Base-by-base conservation (phyloP, 2,329 filamentous ascomycete genomes). In the Hansfordia pulvinata region DNA sequence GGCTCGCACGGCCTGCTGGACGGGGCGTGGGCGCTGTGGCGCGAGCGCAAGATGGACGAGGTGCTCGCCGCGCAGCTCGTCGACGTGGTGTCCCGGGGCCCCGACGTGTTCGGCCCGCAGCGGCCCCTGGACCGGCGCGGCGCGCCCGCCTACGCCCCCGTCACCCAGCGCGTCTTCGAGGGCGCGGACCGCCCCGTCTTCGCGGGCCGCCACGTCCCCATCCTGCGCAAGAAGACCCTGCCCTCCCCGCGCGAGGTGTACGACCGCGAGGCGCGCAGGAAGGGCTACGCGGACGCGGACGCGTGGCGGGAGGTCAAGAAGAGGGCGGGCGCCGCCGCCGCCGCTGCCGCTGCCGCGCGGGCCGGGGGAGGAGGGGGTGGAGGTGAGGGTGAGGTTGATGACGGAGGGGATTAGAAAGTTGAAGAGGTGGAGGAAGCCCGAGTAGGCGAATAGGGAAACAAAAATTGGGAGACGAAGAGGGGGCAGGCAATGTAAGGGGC, bases 41-140 rank as follows among this genome's bases (percentile, higher is more conserved):
- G 82, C 32, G 70, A 75, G 44, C 64, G 69, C 28, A 93, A 93
- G 60, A 81, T 96, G 38, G 85, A 96, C 43, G 90, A 96, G 60
- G 59, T 93, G 27, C 60, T 98, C 30, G 74, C 83, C 0, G 75
- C 69, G 32, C 69, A 73, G 38, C 56, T 98, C 26, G 58, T 96
- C 32, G 70, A 81, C 41, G 53, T 76, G 23, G 54, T 71, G 6
- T 53, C 62, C 15, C 41, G 35, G 2, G 19, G 31, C n/a, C n/a
- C n/a, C n/a, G n/a, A n/a, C n/a, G n/a, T n/a, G n/a, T n/a, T n/a
- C n/a, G n/a, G n/a, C n/a, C n/a, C n/a, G n/a, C n/a, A n/a, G n/a
- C n/a, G n/a, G n/a, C n/a, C n/a, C n/a, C n/a, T 17, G 14, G 32
- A 42, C 27, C 27, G 28, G 2, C 28, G 18, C 5, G 39, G n/a